Evolutionary conservation across 2,329 filamentous ascomycete species (phyloP), one percentile per base, ranked within the genome.

Genomic region (Plectosphaerella sp.): DNA sequence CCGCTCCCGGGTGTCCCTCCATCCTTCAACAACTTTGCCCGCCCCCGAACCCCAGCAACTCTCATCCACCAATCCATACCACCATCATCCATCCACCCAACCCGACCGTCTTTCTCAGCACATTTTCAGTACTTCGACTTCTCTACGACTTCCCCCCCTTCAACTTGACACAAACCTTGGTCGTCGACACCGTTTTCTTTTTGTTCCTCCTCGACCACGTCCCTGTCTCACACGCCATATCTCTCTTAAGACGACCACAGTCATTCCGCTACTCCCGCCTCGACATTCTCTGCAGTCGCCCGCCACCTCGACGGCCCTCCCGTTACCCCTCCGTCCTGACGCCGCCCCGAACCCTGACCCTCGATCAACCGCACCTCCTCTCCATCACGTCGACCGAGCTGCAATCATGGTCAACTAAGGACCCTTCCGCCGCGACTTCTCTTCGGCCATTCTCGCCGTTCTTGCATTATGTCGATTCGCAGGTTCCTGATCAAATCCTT

Each of bases 381-480:
- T 43, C 16, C 16, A 43, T 20, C 41, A 18, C 41, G n/a, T 18
- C 16, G 41, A 43, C 16, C n/a, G 11, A 43, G 18, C n/a, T 18
- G 41, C 41, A 20, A 50, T 39, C 12, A 57, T 57, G 54, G 43
- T 49, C 24, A 50, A 47, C 51, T 57, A 35, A 52, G 47, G 12
- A 25, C 36, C 12, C 18, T 6, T 10, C 45, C 22, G 24, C 39
- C 49, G 49, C 45, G 35, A 52, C 49, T 20, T 36, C 50, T 18
- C 16, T 18, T 18, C 41, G 41, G 22, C 45, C 45, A 48, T 49
- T 33, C 48, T 28, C 45, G 55, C 51, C 55, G 51, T 51, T 49
- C 55, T 49, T 49, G 54, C 47, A 57, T 49, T 51, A 57, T 57
- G 55, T 57, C 55, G 55, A 57, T 25, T 56, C 54, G 54, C 52